These are phyloP conservation scores for Passiflora organensis DNA, from an alignment of 345 rosid genomes.

Conservation along the genomic window DNA sequence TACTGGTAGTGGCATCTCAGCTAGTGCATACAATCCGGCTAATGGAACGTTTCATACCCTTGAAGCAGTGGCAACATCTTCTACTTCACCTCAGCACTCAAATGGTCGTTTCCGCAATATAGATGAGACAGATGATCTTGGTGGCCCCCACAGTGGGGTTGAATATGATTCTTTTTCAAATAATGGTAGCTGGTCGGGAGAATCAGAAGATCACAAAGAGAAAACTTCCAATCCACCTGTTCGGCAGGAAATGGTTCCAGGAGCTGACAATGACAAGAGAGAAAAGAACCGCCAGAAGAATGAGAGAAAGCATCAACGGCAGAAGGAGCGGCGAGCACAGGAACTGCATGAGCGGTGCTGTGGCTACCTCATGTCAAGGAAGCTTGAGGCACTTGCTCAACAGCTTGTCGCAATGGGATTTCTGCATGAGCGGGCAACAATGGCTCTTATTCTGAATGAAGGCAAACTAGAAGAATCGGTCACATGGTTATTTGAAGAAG, in stretches of 20 bases:
- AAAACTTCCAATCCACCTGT: conserved; percentile 35
- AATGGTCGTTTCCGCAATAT: conserved; percentile 66
- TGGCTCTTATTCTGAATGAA: conserved; percentile 79
- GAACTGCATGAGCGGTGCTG: conserved; percentile 74
- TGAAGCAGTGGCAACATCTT: conserved; percentile 42
- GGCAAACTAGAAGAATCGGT: conserved; percentile 88
- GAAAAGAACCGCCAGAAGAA: conserved; percentile 88
- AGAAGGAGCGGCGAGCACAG: conserved; percentile 82
- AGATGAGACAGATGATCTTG: conserved; percentile 63
- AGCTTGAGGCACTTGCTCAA: conserved; percentile 76
- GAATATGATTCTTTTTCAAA: conserved; percentile 82
- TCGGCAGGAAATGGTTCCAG: conserved; percentile 56
- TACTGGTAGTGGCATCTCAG: conserved; percentile 43
- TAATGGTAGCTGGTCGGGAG: conserved; percentile 89
- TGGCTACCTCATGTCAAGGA: conserved; percentile 81
- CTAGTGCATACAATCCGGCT: conserved; percentile 72
- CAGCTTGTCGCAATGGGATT: conserved; percentile 88
- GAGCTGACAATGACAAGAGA: conserved; percentile 74
- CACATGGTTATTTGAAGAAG: conserved; percentile 71
- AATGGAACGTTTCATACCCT: conserved; percentile 70
- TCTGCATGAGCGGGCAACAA: conserved; percentile 71
- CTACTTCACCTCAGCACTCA: conserved; percentile 43
- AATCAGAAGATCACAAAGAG: conserved; percentile 90
- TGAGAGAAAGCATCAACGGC: conserved; percentile 89
- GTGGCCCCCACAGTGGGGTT: conserved; percentile 42